Evolutionary conservation across 2,329 filamentous ascomycete genomes (phyloP).

Genomic region (Penicillium crustosum): DNA sequence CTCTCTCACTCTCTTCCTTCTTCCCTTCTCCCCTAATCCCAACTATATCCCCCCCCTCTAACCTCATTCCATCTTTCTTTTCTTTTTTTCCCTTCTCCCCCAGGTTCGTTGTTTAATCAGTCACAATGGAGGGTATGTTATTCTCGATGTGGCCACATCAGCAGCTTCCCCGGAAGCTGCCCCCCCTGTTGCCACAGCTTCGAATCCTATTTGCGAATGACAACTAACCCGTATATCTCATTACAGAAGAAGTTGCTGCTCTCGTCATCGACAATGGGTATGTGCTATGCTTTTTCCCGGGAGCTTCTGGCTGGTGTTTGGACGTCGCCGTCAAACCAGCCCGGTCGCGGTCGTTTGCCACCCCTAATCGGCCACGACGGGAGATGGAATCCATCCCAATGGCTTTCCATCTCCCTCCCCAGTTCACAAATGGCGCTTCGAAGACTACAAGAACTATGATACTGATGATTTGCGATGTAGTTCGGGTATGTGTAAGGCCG

Average conservation of each 20-base stretch:
- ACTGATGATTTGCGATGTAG: conserved; percentile 53
- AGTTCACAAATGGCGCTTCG: not conserved
- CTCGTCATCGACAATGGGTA: conserved; percentile 99
- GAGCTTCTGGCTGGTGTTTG: conserved; percentile 29
- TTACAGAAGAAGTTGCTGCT: conserved; percentile 97
- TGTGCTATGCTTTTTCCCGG: conserved; percentile 52
- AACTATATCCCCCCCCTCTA: conserved; percentile 36
- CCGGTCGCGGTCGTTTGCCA: conserved; percentile 25
- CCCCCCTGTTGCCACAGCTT: conserved; percentile 14
- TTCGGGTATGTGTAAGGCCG: conserved; percentile 99
- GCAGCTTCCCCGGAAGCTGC: conserved; percentile 18
- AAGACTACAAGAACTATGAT: conserved; percentile 8
- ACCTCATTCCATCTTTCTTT: conserved; percentile 40
- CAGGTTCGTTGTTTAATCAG: conserved; percentile 27
- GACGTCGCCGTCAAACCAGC: conserved; percentile 12
- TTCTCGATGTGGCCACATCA: conserved; percentile 34
- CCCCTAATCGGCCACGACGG: conserved; percentile 20
- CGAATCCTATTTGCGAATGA: conserved; percentile 19
- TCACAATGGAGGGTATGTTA: conserved; percentile 67
- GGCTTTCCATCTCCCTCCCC: conserved; percentile 9
- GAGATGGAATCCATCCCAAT: conserved; percentile 18
- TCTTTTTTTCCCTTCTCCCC: conserved; percentile 33
- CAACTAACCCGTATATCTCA: conserved; percentile 41
- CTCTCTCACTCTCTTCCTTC: conserved; percentile 20
- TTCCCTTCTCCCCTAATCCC: conserved; percentile 20